These are phyloP conservation scores for Pleurotus pulmonarius DNA, from an alignment of 768 basidiomycete species.

Conservation along the genomic window DNA sequence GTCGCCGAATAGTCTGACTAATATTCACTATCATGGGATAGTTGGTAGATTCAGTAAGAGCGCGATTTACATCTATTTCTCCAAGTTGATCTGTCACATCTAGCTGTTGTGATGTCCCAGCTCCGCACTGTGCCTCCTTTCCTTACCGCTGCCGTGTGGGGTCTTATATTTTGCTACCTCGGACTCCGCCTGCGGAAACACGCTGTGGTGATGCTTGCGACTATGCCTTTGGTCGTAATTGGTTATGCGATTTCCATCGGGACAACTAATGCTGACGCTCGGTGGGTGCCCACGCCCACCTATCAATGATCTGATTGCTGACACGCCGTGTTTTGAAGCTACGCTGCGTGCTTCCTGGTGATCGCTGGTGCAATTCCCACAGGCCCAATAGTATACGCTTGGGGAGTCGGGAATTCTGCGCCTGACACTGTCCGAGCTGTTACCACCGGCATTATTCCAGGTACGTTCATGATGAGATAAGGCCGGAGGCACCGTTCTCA, in stretches of 20 bases:
- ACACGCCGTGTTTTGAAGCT: constrained; percentile 18
- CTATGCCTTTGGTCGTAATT: constrained; percentile 31
- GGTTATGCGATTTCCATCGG: constrained; percentile 42
- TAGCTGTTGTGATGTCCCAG: constrained; percentile 5
- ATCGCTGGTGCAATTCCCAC: constrained; percentile 34
- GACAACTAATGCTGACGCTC: constrained; percentile 35
- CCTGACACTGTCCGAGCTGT: constrained; percentile 47
- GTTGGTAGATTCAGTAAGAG: constrained; percentile 33
- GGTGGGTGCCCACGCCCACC: no score
- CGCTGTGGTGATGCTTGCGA: constrained; percentile 29
- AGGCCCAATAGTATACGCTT: constrained; percentile 40
- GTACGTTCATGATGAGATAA: constrained; percentile 12
- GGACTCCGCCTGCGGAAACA: constrained; percentile 34
- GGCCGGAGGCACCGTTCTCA: no score
- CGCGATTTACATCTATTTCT: no score
- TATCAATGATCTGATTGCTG: no score
- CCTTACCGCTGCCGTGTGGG: constrained; percentile 35
- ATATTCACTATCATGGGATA: no score
- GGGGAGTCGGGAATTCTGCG: constrained; percentile 46
- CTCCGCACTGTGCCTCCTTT: constrained; percentile 48
- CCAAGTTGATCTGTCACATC: background rate
- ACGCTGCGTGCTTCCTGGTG: constrained; percentile 43
- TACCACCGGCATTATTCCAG: constrained; percentile 39
- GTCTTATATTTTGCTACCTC: constrained; percentile 28
- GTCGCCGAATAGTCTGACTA: no score